phyloP scores from a whole-genome alignment of 2,329 filamentous ascomycete species.

The Xylariales sp. region DNA sequence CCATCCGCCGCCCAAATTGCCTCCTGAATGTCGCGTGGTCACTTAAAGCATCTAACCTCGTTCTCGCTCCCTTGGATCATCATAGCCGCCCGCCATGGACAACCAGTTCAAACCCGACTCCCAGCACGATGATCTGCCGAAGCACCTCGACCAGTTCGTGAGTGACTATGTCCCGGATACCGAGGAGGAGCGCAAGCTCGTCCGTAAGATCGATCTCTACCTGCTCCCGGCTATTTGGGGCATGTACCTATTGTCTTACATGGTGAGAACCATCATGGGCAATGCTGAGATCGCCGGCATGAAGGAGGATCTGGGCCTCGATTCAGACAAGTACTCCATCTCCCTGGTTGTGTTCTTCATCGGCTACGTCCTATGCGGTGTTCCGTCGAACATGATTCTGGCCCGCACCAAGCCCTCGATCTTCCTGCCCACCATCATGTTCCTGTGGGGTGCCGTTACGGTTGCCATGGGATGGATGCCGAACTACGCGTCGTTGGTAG shows the following conservation, averaged over 20 bases:
- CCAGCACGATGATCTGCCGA: too few species aligned
- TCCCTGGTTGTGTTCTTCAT: slow-evolving; percentile 35
- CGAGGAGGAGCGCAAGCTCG: slow-evolving; percentile 50
- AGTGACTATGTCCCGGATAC: slow-evolving; percentile 32
- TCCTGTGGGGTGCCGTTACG: slow-evolving; percentile 34
- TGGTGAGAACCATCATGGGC: slow-evolving; percentile 10
- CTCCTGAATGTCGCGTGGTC: too few species aligned
- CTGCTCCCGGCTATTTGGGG: slow-evolving; percentile 8
- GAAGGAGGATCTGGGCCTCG: slow-evolving; percentile 27
- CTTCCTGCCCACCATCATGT: slow-evolving; percentile 32
- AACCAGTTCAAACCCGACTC: too few species aligned
- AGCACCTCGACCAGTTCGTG: too few species aligned
- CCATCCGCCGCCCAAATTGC: too few species aligned
- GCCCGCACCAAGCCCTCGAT: slow-evolving; percentile 30
- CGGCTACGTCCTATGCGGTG: slow-evolving; percentile 37
- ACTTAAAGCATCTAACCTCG: too few species aligned
- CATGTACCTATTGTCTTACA: neutral
- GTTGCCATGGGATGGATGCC: slow-evolving; percentile 36
- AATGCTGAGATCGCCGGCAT: slow-evolving; percentile 31
- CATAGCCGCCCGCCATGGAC: too few species aligned
- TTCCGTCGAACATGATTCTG: slow-evolving; percentile 39
- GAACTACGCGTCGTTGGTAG: too few species aligned
- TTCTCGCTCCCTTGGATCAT: too few species aligned
- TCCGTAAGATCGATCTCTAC: slow-evolving; percentile 45
- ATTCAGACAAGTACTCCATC: neutral